A percentile compares a stretch with the other conserved stretches of the same genome.
phyloP scores from a whole-genome alignment of 805 yeast species.

The Wickerhamomyces tratensis region DNA sequence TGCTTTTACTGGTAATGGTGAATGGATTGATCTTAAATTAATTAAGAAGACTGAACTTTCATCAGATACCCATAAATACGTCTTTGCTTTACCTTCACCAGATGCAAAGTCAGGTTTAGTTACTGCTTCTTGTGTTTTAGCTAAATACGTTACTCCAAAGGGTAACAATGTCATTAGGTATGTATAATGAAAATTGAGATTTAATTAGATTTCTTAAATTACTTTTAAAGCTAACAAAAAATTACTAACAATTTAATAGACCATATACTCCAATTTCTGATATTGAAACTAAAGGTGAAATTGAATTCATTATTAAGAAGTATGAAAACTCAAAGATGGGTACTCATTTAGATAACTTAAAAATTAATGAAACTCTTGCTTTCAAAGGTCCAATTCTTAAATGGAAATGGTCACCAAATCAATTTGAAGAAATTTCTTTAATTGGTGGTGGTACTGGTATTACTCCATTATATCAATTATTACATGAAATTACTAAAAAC shows the following conservation, averaged over 20 bases:
- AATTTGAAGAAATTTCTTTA: slow-evolving; percentile 67
- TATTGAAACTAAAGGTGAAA: slow-evolving; percentile 55
- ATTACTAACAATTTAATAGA: slow-evolving; percentile 20
- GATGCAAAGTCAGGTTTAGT: slow-evolving; percentile 69
- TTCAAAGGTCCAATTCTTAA: slow-evolving; percentile 92
- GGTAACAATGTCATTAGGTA: slow-evolving; percentile 63
- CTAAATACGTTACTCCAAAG: slow-evolving; percentile 75
- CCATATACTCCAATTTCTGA: slow-evolving; percentile 77
- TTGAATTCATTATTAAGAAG: slow-evolving; percentile 75
- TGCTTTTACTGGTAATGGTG: slow-evolving; percentile 51
- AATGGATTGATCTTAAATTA: slow-evolving; percentile 64
- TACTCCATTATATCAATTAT: slow-evolving; percentile 87
- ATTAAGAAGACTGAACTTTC: slow-evolving; percentile 40
- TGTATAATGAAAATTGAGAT: too few species aligned
- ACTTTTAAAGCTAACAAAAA: too few species aligned
- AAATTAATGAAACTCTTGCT: slow-evolving; percentile 71
- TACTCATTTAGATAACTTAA: slow-evolving; percentile 57
- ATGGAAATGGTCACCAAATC: slow-evolving; percentile 86
- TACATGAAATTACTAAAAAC: slow-evolving; percentile 66
- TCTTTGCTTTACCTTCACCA: slow-evolving; percentile 56
- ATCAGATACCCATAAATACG: slow-evolving; percentile 55
- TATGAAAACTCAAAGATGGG: slow-evolving; percentile 84
- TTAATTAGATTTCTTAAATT: too few species aligned
- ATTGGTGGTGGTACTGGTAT: slow-evolving; percentile 97
- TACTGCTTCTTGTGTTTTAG: slow-evolving; percentile 70